A percentile compares a stretch with the other conserved stretches of the same genome.
Evolutionary conservation across 768 basidiomycete species (phyloP).

Genomic region (Mycena leptocephala): DNA sequence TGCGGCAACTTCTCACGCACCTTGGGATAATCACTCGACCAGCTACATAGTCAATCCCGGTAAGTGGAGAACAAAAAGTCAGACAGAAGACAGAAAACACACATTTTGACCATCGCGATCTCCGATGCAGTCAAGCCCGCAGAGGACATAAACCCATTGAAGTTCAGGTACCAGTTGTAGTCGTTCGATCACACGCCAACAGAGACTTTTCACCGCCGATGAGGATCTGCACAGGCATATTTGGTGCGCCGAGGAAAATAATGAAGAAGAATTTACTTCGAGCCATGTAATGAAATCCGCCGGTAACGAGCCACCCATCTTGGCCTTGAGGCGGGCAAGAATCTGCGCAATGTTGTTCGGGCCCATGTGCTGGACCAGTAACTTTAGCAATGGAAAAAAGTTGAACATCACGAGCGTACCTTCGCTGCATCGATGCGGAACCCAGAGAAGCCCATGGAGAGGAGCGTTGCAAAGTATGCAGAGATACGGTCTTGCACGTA

Average conservation of each 20-base stretch:
- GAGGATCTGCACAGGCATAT: not conserved
- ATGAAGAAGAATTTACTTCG: not conserved
- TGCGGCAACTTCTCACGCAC: not conserved
- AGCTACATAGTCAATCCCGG: not conserved
- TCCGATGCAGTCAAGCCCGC: constrained; percentile 8
- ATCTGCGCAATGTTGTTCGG: constrained; percentile 24
- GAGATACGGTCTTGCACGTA: constrained; percentile 22
- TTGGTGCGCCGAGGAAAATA: not conserved
- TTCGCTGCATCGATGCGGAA: constrained; percentile 16
- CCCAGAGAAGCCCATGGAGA: constrained; percentile 17
- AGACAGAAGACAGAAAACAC: not conserved
- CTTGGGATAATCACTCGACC: constrained; percentile 24
- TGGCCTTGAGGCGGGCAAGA: constrained; percentile 9
- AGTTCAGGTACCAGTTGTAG: constrained; percentile 21
- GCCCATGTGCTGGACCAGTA: constrained; percentile 15
- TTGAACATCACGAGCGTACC: not conserved
- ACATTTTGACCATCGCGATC: constrained; percentile 21
- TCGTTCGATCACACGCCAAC: constrained; percentile 19
- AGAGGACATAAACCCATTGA: constrained; percentile 19
- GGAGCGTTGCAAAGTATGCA: constrained; percentile 13
- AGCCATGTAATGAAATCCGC: constrained; percentile 16
- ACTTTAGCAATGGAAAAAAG: not conserved
- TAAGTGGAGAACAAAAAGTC: not conserved
- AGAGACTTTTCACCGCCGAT: constrained; percentile 18
- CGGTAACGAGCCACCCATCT: constrained; percentile 16